Base-by-base conservation (phyloP, 495 filamentous ascomycete species). In the Platismatia glauca region DNA sequence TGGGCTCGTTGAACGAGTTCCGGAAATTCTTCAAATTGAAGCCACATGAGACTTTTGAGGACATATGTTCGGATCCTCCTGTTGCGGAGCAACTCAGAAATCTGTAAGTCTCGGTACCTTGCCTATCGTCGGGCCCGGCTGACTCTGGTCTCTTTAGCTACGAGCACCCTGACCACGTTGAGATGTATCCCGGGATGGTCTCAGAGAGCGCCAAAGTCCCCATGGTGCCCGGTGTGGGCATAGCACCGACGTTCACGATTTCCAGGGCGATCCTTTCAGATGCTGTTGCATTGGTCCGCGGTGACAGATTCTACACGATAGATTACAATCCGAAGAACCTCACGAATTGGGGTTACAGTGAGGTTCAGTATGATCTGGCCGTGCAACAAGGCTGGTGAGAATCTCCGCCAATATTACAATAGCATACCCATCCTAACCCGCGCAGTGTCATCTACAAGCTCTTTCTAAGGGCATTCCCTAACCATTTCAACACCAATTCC, bases 241-340 rank as follows among this genome's bases (percentile, higher is more conserved):
- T 82, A 35, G 78, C 81, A 59, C 81, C 78, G n/a, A 79, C 77
- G 12, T 82, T 84, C 67, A 86, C 82, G 13, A 81, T 82, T 52
- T 82, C 80, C 11, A 53, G 48, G 41, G 63, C 58, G 64, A 86
- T 96, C 58, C 78, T 96, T 7, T 92, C 89, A 0, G 91, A 96
- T 71, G 91, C 91, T 3, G 88, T 91, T 11, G 84, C 84, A 43
- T 75, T 95, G n/a, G 90, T 95, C 43, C 82, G 91, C 39, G 88
- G 90, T 22, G 91, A 96, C 71, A 80, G 91, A 8, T 91, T 93
- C 75, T 92, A 94, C 73, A 95, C 91, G 9, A 75, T 81, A 55
- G 80, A 83, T 66, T 92, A 89, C 71, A 88, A 84, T 38, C 82
- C 91, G 0, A 83, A 82, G 39, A 81, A 84, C 61, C 80, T 95